Percentiles rank a stretch among this genome's conserved stretches.
Evolutionary conservation across 768 basidiomycete species (phyloP).

Genomic region (Rhizopogon sp.): DNA sequence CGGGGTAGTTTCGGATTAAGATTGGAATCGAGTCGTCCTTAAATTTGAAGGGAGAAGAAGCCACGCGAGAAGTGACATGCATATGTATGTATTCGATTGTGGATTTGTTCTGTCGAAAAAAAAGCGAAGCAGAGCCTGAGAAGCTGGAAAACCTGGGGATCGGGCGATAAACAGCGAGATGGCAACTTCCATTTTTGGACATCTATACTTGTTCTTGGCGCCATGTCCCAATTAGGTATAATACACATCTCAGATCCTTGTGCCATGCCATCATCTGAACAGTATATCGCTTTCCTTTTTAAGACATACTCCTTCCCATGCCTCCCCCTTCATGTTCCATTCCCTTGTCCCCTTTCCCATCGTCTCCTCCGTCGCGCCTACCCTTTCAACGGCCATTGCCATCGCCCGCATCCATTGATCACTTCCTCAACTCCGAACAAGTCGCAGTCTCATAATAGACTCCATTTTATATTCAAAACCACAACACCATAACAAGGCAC

Average conservation of each 20-base stretch:
- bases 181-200: slow-evolving; percentile 4
- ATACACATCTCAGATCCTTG: background rate
- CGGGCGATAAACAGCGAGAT: slow-evolving; percentile 19
- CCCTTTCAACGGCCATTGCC: slow-evolving; percentile 2
- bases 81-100: slow-evolving; percentile 7
- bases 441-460: background rate
- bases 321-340: background rate
- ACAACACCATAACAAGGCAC: background rate
- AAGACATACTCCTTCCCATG: slow-evolving; percentile 4
- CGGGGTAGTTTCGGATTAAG: slow-evolving; percentile 16
- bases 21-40: slow-evolving; percentile 9
- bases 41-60: slow-evolving; percentile 16
- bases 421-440: slow-evolving; percentile 5
- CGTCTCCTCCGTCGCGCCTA: slow-evolving; percentile 11
- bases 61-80: slow-evolving; percentile 22
- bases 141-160: slow-evolving; percentile 15
- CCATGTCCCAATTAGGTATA: slow-evolving; percentile 1
- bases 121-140: slow-evolving; percentile 10
- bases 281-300: slow-evolving; percentile 3
- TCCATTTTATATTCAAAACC: background rate
- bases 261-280: background rate
- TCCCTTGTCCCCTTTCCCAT: slow-evolving; percentile 15
- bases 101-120: slow-evolving; percentile 17
- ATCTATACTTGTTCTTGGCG: slow-evolving; percentile 5
- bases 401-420: background rate